These are phyloP conservation scores for Botrytis elliptica DNA, from an alignment of 2,329 filamentous ascomycete species.

Conservation along the genomic window DNA sequence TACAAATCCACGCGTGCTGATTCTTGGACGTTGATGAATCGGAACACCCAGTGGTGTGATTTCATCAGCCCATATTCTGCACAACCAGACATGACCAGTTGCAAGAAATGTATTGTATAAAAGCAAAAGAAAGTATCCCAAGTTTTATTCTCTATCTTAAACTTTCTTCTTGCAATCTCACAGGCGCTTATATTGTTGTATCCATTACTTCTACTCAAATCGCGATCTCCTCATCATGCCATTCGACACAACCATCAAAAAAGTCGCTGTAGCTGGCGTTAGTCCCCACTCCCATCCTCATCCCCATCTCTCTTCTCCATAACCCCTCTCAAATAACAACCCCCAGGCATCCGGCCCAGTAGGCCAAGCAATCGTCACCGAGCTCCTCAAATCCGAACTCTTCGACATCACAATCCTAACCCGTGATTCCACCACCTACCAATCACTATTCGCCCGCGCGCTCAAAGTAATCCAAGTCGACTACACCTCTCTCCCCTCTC, in stretches of 20 bases:
- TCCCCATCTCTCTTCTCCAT: neutral
- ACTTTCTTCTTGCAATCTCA: neutral
- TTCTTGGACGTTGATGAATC: neutral
- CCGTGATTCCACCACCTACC: slow-evolving; percentile 34
- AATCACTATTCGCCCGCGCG: slow-evolving; percentile 27
- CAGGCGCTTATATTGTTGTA: neutral
- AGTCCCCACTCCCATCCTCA: slow-evolving; percentile 1
- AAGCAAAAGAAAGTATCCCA: neutral
- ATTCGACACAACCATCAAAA: slow-evolving; percentile 29
- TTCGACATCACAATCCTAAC: slow-evolving; percentile 40
- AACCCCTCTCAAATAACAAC: neutral
- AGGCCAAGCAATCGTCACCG: slow-evolving; percentile 36
- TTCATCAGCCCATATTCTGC: slow-evolving; percentile 5
- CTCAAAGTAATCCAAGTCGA: slow-evolving; percentile 29
- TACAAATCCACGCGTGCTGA: neutral
- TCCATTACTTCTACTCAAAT: neutral
- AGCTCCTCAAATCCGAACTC: slow-evolving; percentile 35
- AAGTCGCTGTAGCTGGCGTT: slow-evolving; percentile 31
- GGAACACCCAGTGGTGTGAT: slow-evolving; percentile 14
- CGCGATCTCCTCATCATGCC: slow-evolving; percentile 23
- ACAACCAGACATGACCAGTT: neutral
- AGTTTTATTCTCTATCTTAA: accelerated
- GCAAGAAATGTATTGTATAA: neutral
- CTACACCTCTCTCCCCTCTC: slow-evolving; percentile 20
- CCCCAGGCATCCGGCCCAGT: slow-evolving; percentile 36